Base-by-base conservation (phyloP, 805 yeast genomes). In the Candida methanosorbosa region DNA sequence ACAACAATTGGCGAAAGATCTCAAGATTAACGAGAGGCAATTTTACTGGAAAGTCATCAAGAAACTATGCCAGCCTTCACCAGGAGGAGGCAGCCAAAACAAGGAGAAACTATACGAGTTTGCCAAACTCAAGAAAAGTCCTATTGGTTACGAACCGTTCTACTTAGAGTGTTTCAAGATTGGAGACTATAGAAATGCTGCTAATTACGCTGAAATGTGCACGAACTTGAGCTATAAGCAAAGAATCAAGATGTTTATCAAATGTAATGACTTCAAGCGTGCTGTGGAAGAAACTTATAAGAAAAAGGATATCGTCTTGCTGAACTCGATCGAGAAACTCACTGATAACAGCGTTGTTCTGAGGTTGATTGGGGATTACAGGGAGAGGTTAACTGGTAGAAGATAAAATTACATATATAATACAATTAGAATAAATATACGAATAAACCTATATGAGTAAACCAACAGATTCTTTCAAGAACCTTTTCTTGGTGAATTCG, bases 71-170 rank as follows among this genome's bases (percentile, higher is more conserved):
- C n/a, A n/a, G n/a, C n/a, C n/a, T n/a, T n/a, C n/a, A n/a, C n/a
- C n/a, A n/a, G n/a, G n/a, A n/a, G 62, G 75, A 1, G 54, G 62
- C 5, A 46, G 64, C 2, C 64, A 70, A 6, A 71, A 72, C 59
- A 34, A 50, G 27, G 76, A 72, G 15, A 74, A 70, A 26, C 51
- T 84, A 21, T 68, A 65, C 42, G 68, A 71, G 21, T 69, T 76
- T 46, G 70, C 78, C 0, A 63, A 59, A 3, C 50, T 56, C 2
- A 64, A 61, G 30, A 78, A 73, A 40, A 74, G 92, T 0, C 81
- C 84, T 0, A 81, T 86, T 28, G 87, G 90, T 0, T 79, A 78
- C 39, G 68, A 66, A 39, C 77, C 81, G 1, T 77, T 86, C 42
- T 81, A 65, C 36, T 61, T 68, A 13, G 70, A 72, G 26, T 67